Conservation (phyloP, 768 basidiomycete species). For the Neoboletus subvelutipes region DNA sequence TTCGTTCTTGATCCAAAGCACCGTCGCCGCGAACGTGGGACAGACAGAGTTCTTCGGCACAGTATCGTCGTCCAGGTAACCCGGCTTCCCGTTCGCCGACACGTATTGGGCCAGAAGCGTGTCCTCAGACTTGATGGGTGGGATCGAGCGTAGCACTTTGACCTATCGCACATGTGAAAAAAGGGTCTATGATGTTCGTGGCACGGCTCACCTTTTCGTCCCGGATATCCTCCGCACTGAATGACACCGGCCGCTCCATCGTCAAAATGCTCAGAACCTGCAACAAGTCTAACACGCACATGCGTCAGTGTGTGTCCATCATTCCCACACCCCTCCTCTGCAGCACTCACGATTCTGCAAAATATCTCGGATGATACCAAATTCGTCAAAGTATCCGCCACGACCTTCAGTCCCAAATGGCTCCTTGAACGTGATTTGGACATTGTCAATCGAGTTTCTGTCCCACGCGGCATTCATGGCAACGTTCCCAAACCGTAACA, state of each 20-base stretch:
- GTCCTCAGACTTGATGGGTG: constrained; percentile 73
- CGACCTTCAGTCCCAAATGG: constrained; percentile 99
- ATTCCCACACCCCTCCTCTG: constrained; percentile 7
- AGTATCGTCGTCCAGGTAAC: constrained; percentile 96
- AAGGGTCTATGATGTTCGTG: neutral
- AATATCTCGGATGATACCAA: constrained; percentile 97
- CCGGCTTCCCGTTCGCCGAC: constrained; percentile 86
- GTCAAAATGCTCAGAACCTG: constrained; percentile 94
- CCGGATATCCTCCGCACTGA: constrained; percentile 94
- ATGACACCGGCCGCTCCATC: constrained; percentile 98
- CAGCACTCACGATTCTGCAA: constrained; percentile 89
- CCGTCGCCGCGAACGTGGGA: constrained; percentile 91
- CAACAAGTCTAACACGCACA: constrained; percentile 64
- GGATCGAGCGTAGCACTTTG: constrained; percentile 92
- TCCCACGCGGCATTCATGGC: constrained; percentile 90
- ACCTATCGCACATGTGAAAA: constrained; percentile 53
- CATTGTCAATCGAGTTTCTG: constrained; percentile 93
- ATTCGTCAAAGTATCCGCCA: constrained; percentile 99
- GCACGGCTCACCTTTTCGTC: constrained; percentile 82
- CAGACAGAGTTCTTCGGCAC: constrained; percentile 91
- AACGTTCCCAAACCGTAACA: constrained; percentile 93
- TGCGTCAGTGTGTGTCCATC: constrained; percentile 15
- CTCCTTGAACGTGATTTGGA: constrained; percentile 99
- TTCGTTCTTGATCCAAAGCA: constrained; percentile 90
- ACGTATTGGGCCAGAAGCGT: constrained; percentile 95